A percentile compares a stretch with the other conserved stretches of the same genome.
Evolutionary conservation across 2,329 filamentous ascomycete species (phyloP).

Genomic region (Hypoxylon sp.): DNA sequence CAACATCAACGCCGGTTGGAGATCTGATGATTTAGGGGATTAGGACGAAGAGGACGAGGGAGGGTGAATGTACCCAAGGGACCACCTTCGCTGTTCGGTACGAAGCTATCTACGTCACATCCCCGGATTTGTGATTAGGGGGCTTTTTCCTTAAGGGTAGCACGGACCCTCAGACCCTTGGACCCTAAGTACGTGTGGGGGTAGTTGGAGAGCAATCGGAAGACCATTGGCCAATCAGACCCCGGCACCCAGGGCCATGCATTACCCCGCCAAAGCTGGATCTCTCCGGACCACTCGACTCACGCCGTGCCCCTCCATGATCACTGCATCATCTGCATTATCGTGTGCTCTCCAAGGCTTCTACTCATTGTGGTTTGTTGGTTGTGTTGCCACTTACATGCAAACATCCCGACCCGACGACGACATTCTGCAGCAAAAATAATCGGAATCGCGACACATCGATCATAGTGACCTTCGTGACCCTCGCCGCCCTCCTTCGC

Average conservation of each 20-base stretch:
- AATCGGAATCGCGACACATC: conserved; percentile 10
- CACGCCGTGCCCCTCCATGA: conserved; percentile 31
- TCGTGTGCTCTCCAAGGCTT: conserved; percentile 25
- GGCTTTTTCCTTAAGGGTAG: conserved; percentile 21
- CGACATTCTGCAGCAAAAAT: conserved; percentile 45
- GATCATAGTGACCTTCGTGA: conserved; percentile 23
- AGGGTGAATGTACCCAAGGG: too few relatives aligned
- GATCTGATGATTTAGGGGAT: conserved; percentile 1
- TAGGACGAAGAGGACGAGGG: neutral
- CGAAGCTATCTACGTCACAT: conserved; percentile 35
- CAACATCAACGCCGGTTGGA: neutral
- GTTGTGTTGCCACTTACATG: conserved; percentile 10
- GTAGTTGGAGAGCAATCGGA: neutral
- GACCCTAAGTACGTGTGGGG: neutral
- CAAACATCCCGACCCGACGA: conserved; percentile 31
- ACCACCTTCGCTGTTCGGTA: neutral
- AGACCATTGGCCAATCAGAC: conserved; percentile 35
- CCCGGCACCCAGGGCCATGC: conserved; percentile 16
- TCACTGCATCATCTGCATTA: conserved; percentile 33
- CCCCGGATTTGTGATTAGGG: conserved; percentile 25
- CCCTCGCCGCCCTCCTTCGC: neutral
- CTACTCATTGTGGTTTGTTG: neutral
- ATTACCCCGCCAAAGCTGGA: conserved; percentile 34
- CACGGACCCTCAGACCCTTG: conserved; percentile 8
- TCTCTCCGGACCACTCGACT: conserved; percentile 27